phyloP scores from a whole-genome alignment of 2,329 filamentous ascomycete species.

The Thielaviopsis cerberus region DNA sequence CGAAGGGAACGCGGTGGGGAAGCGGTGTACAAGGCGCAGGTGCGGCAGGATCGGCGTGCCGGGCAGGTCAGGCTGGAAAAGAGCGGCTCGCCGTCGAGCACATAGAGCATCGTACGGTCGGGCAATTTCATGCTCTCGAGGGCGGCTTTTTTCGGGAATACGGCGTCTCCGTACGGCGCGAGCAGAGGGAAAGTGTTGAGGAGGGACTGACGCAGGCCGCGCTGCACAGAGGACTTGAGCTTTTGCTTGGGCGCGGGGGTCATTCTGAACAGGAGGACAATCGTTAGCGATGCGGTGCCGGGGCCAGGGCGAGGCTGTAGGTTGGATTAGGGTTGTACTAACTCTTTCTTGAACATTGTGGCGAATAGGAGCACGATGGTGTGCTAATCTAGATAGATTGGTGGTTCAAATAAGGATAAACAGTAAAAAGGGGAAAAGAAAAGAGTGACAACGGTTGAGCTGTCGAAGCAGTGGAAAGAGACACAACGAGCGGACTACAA shows the following conservation, averaged over 20 bases:
- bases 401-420: neutral
- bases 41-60: slow-evolving; percentile 65
- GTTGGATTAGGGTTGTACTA: slow-evolving; percentile 1
- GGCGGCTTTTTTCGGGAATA: slow-evolving; percentile 86
- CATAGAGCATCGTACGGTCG: slow-evolving; percentile 77
- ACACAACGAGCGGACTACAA: neutral
- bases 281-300: neutral
- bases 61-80: slow-evolving; percentile 63
- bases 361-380: slow-evolving; percentile 5
- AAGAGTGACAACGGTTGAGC: neutral
- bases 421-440: neutral
- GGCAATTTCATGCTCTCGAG: slow-evolving; percentile 83
- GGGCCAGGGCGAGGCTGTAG: neutral
- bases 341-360: slow-evolving; percentile 86
- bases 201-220: slow-evolving; percentile 64
- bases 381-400: neutral
- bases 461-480: neutral
- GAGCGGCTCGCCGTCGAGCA: slow-evolving; percentile 56
- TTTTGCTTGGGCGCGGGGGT: slow-evolving; percentile 70
- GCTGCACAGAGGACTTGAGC: slow-evolving; percentile 91
- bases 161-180: slow-evolving; percentile 73
- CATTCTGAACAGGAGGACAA: slow-evolving; percentile 32
- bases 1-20: slow-evolving; percentile 64
- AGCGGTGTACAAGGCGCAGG: slow-evolving; percentile 73
- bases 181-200: slow-evolving; percentile 73